A percentile compares a stretch with the other conserved stretches of the same genome.
These are phyloP conservation scores for Saturnispora gosingensis DNA, from an alignment of 805 yeast genomes.

Conservation along the genomic window DNA sequence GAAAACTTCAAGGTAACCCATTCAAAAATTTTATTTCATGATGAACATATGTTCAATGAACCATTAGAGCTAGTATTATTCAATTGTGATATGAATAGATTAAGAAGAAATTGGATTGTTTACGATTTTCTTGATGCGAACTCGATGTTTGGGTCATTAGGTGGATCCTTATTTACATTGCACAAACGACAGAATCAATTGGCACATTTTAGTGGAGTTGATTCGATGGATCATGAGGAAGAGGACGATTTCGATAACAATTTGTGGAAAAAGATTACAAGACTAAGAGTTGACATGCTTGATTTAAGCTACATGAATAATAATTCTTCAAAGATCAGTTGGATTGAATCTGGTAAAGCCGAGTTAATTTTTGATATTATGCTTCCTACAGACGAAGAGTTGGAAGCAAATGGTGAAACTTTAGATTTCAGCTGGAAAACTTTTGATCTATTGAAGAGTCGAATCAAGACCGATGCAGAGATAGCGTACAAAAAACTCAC, in stretches of 20 bases:
- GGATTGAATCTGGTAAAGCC: constrained; percentile 64
- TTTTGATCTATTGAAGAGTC: constrained; percentile 9
- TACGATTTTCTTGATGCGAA: constrained; percentile 63
- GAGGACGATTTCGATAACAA: constrained; percentile 11
- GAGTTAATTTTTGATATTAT: constrained; percentile 65
- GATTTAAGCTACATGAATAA: constrained; percentile 26
- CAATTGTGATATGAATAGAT: constrained; percentile 53
- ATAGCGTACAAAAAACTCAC: constrained; percentile 7
- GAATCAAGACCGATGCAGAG: constrained; percentile 4
- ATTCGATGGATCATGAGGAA: constrained; percentile 8
- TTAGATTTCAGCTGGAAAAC: constrained; percentile 16
- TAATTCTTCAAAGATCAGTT: constrained; percentile 43
- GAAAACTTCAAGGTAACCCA: constrained; percentile 41
- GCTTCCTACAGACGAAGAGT: constrained; percentile 45
- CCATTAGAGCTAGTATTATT: constrained; percentile 49
- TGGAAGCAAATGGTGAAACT: constrained; percentile 10
- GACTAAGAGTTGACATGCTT: constrained; percentile 33
- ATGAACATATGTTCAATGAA: constrained; percentile 15
- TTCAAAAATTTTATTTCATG: constrained; percentile 32
- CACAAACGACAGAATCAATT: constrained; percentile 61
- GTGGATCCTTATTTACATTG: constrained; percentile 65
- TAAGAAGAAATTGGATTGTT: constrained; percentile 49
- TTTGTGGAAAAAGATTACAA: constrained; percentile 43
- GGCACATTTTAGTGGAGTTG: constrained; percentile 33
- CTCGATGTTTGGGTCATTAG: constrained; percentile 64